Conservation (phyloP, 2,329 filamentous ascomycete genomes). For the Fusarium vanettenii region DNA sequence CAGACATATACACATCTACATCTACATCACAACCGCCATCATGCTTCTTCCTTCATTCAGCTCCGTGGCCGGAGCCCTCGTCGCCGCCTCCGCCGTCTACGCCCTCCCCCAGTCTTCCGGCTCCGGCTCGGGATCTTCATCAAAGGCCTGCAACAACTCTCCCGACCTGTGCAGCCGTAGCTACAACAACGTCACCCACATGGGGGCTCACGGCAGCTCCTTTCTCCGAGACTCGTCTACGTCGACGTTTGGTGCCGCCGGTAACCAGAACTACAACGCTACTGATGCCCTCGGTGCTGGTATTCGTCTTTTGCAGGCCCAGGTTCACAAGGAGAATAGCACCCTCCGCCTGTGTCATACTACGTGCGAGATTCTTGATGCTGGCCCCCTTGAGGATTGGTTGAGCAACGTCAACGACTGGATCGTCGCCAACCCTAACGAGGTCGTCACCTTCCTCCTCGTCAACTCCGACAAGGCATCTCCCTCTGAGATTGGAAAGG, state of each 20-base stretch:
- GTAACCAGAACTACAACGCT: conserved; percentile 81
- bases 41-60: conserved; percentile 41
- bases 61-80: conserved; percentile 34
- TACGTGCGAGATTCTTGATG: conserved; percentile 74
- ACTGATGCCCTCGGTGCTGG: conserved; percentile 77
- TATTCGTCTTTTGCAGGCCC: conserved; percentile 76
- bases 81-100: conserved; percentile 35
- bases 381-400: conserved; percentile 74
- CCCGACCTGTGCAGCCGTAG: conserved; percentile 75
- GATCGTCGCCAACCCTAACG: conserved; percentile 77
- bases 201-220: conserved; percentile 80
- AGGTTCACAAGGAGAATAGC: conserved; percentile 73
- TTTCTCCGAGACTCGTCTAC: conserved; percentile 74
- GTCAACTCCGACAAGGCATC: conserved; percentile 75
- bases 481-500: conserved; percentile 64
- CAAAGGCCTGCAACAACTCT: conserved; percentile 81
- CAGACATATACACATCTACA: not conserved
- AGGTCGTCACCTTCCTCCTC: conserved; percentile 80
- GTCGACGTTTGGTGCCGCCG: conserved; percentile 67
- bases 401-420: conserved; percentile 72
- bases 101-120: conserved; percentile 42
- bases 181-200: conserved; percentile 82
- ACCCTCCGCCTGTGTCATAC: conserved; percentile 78
- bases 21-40: not conserved
- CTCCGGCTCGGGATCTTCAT: conserved; percentile 30